Percentiles rank a stretch among this genome's conserved stretches.
Conservation (phyloP, 2,329 filamentous ascomycete species). For the Eutypella sp. region DNA sequence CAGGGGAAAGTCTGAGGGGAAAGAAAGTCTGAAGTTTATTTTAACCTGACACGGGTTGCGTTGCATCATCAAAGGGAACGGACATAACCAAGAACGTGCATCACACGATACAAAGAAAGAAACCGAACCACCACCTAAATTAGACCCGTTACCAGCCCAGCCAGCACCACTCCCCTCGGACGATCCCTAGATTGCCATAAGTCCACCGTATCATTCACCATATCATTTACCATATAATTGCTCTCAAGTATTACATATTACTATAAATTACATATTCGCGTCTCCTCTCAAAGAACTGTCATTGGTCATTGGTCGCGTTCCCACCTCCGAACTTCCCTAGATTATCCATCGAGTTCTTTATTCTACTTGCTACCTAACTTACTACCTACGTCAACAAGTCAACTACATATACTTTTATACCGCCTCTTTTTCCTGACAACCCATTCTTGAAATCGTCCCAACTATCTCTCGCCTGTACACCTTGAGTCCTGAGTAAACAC, state of each 20-base stretch:
- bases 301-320: too few species aligned
- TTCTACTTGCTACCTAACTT: too few species aligned
- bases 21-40: neutral
- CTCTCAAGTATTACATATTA: neutral
- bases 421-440: too few species aligned
- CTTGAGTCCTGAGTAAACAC: too few species aligned
- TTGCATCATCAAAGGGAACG: conserved; percentile 1
- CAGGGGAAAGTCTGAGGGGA: neutral
- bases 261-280: neutral
- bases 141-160: too few species aligned
- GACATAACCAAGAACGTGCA: neutral
- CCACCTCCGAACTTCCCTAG: too few species aligned
- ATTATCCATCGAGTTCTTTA: too few species aligned
- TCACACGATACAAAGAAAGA: conserved; percentile 1
- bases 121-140: neutral
- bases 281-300: neutral
- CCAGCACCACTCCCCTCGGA: neutral
- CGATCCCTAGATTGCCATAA: neutral
- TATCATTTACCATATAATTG: neutral
- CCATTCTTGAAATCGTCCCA: too few species aligned
- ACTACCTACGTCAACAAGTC: too few species aligned
- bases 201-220: too few species aligned
- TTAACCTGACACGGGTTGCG: neutral
- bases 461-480: too few species aligned
- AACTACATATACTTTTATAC: too few species aligned